phyloP scores from a whole-genome alignment of 2,329 filamentous ascomycete species.

The Xylaria sp. region DNA sequence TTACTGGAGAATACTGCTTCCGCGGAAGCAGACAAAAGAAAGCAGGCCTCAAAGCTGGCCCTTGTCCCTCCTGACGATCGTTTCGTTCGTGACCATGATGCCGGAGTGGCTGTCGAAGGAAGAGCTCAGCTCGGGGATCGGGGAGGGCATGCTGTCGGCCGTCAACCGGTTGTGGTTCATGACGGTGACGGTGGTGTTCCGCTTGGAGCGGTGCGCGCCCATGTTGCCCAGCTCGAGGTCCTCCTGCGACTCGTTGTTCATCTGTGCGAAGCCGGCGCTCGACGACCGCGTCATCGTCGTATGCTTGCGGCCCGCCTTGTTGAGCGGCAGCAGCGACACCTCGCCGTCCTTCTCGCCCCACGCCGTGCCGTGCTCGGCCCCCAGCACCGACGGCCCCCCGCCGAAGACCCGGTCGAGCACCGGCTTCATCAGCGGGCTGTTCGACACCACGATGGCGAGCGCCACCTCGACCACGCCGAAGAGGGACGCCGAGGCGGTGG shows the following conservation, averaged over 20 bases:
- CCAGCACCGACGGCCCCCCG: background rate
- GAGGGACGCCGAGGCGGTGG: conserved; percentile 7
- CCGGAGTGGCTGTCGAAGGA: conserved; percentile 14
- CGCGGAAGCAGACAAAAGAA: background rate
- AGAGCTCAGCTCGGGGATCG: background rate
- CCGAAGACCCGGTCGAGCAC: conserved; percentile 18
- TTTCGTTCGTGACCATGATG: conserved; percentile 28
- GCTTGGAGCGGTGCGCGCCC: conserved; percentile 22
- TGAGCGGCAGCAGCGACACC: conserved; percentile 3
- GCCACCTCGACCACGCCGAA: conserved; percentile 25
- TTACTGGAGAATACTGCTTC: background rate
- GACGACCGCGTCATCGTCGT: conserved; percentile 17
- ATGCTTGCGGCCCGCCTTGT: conserved; percentile 1
- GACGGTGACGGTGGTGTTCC: conserved; percentile 17
- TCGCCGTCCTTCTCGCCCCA: conserved; percentile 14
- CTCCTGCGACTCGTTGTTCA: conserved; percentile 16
- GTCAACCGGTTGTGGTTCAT: conserved; percentile 21
- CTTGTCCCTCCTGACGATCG: conserved; percentile 23
- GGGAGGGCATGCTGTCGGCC: conserved; percentile 7
- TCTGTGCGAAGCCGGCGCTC: conserved; percentile 23
- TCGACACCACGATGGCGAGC: conserved; percentile 27
- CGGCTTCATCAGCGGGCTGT: conserved; percentile 23
- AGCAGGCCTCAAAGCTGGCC: conserved; percentile 21
- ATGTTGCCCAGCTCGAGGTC: conserved; percentile 23
- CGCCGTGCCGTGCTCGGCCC: background rate